Evolutionary conservation across 306 rosid genomes (phyloP), one percentile per base, ranked within the genome.

Genomic region (Heteromeles arbutifolia): DNA sequence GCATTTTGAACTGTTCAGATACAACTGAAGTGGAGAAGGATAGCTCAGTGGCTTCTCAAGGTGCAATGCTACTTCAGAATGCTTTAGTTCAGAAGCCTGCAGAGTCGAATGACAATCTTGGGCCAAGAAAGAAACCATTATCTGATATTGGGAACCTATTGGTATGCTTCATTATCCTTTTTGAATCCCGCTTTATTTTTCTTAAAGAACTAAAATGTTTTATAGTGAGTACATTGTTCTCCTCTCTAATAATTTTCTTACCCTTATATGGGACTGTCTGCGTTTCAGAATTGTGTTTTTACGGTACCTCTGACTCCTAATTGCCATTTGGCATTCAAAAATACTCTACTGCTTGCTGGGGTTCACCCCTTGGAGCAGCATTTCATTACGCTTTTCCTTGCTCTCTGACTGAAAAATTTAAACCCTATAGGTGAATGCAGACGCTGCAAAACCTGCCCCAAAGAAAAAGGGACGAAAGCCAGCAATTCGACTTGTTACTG

Each of bases 121-220:
- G 61, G 61, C 82, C 79, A 39, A 81, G 59, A 79, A 90, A 86
- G 88, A 89, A 90, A 77, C 93, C 92, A 56, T 83, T 95, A 69
- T 56, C 86, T 72, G 96, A 95, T 84, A 88, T 95, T 69, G 93
- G 90, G 70, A 95, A 95, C 86, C 81, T 83, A 58, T 19, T 85
- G 93, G 95, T 91, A 87, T 32, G 84, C 76, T 80, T 61, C 73
- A 48, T 67, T 62, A 62, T 28, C 61, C 58, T 62, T 44, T 62
- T 28, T 1, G 2, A 59, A 17, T 44, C 28, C 61, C 77, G 29
- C 21, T 12, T 18, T 43, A 50, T 44, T 43, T 61, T 26, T 54
- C 29, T 62, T 19, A 43, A 52, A 43, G 50, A 45, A 65, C 1
- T 43, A 61, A 5, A n/a, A 26, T 29, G 19, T 44, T 41, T 1